These are phyloP conservation scores for Hirsutella thompsonii DNA, from an alignment of 2,329 filamentous ascomycete species.

Conservation along the genomic window DNA sequence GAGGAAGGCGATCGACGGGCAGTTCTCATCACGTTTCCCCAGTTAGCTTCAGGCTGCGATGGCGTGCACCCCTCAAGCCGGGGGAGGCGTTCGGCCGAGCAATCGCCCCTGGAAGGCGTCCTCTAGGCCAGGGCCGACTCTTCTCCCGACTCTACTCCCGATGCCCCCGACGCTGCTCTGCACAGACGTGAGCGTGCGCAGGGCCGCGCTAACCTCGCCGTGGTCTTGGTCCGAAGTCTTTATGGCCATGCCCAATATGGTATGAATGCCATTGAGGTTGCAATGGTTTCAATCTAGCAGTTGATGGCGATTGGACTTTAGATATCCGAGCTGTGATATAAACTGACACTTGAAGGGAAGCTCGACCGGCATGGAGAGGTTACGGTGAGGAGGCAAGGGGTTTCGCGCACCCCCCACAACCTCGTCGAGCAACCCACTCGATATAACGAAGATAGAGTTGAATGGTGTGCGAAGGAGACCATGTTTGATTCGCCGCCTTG, in stretches of 20 bases:
- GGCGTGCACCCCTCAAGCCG: background rate
- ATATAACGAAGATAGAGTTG: background rate
- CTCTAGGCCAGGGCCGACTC: background rate
- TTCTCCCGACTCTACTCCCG: background rate
- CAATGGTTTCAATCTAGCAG: too few relatives aligned
- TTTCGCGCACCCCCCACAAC: background rate
- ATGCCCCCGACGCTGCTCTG: background rate
- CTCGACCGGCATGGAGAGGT: background rate
- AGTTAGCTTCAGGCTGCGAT: background rate
- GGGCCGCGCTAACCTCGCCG: too few relatives aligned
- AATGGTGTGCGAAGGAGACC: background rate
- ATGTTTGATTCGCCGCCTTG: background rate
- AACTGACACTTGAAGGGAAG: too few relatives aligned
- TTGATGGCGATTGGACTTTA: background rate
- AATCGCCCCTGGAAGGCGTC: background rate
- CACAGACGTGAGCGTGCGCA: background rate
- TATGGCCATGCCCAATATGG: background rate
- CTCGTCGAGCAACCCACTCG: background rate
- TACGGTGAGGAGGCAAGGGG: background rate
- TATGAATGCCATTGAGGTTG: background rate
- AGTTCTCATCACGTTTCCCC: background rate
- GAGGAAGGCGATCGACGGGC: conserved; percentile 1
- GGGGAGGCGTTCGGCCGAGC: background rate
- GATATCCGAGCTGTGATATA: too few relatives aligned
- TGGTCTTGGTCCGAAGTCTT: background rate